Evolutionary conservation across 2,329 filamentous ascomycete genomes (phyloP).

Genomic region (Pseudogymnoascus sp.): DNA sequence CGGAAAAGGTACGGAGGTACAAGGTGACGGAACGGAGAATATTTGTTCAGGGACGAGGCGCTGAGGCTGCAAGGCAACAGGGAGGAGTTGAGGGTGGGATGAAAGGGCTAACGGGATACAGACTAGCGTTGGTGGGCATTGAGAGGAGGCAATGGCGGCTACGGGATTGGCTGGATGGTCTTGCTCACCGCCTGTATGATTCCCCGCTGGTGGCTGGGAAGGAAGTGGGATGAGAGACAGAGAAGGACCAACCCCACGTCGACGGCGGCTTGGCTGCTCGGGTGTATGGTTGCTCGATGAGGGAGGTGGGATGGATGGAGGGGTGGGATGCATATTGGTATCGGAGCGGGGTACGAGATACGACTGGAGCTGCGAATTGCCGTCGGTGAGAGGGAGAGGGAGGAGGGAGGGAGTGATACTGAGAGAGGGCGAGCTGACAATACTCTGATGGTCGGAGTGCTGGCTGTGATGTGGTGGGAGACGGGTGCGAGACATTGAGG

Average conservation of each 20-base stretch:
- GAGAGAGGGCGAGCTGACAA: background rate
- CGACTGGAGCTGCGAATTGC: background rate
- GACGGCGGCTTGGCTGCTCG: background rate
- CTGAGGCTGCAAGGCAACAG: constrained; percentile 4
- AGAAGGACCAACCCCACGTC: background rate
- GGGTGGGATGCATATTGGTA: background rate
- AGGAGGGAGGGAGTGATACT: background rate
- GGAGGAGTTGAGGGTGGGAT: background rate
- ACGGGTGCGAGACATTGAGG: background rate
- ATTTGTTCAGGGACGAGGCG: background rate
- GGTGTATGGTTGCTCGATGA: background rate
- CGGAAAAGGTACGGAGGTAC: background rate
- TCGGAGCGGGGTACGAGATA: constrained; percentile 2
- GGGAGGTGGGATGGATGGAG: constrained; percentile 4
- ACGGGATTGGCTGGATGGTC: background rate
- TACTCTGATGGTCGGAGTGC: background rate
- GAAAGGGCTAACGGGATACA: background rate
- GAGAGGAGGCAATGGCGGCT: background rate
- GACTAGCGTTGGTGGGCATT: background rate
- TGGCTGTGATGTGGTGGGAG: background rate
- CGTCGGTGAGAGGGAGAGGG: background rate
- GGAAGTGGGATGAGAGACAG: background rate
- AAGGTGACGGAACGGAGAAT: background rate
- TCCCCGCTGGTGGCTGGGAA: background rate
- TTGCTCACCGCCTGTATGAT: constrained; percentile 5